Conservation (phyloP, 352 stramenopile genomes). For the Globisporangium iwayamae region DNA sequence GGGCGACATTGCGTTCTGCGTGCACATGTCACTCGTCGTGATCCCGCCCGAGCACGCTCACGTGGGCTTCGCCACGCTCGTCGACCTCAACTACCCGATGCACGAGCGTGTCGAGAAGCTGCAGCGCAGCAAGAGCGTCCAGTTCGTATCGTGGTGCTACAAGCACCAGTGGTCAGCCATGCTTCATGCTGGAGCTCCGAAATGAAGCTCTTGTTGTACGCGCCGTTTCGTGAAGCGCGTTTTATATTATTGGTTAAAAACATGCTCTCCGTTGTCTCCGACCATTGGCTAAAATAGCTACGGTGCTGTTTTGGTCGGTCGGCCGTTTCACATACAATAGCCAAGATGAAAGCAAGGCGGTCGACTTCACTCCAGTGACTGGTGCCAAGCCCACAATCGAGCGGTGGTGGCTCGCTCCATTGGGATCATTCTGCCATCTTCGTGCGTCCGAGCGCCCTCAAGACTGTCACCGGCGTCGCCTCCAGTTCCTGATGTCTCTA, state of each 20-base stretch:
- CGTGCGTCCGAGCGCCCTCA: not conserved
- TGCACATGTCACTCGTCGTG: conserved; percentile 36
- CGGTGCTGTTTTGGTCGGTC: not conserved
- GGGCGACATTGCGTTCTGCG: conserved; percentile 42
- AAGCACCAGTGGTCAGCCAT: not conserved
- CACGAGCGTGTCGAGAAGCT: conserved; percentile 27
- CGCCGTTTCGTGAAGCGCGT: not conserved
- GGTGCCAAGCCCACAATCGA: not conserved
- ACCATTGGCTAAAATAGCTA: conserved; percentile 7
- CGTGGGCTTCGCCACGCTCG: conserved; percentile 23
- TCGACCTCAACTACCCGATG: conserved; percentile 15
- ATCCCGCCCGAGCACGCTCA: conserved; percentile 30
- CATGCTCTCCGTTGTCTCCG: too few species aligned
- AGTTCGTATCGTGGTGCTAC: conserved; percentile 24
- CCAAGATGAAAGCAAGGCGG: not conserved
- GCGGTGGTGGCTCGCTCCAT: not conserved
- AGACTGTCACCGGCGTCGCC: not conserved
- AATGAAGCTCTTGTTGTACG: too few species aligned
- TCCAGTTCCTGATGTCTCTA: not conserved
- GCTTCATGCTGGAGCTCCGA: too few species aligned
- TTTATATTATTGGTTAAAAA: conserved; percentile 5
- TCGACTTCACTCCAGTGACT: conserved; percentile 2
- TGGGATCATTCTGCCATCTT: not conserved
- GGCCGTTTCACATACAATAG: not conserved
- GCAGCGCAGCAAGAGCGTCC: conserved; percentile 27